A percentile compares a stretch with the other conserved stretches of the same genome.
Evolutionary conservation across 768 basidiomycete species (phyloP).

Genomic region (Boletus insuetus): DNA sequence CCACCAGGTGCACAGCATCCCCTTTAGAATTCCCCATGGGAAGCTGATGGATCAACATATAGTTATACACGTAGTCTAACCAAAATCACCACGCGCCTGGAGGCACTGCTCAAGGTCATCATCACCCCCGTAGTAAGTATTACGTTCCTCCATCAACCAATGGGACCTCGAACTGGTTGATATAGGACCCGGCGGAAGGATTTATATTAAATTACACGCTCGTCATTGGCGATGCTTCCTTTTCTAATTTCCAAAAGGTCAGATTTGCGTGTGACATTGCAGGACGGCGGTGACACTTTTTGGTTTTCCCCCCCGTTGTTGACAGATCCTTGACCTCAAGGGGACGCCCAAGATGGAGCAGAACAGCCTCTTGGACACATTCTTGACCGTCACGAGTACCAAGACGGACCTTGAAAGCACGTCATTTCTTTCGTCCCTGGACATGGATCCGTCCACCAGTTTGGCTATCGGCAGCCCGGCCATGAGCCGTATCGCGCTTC

Average conservation of each 20-base stretch:
- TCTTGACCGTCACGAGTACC: slow-evolving; percentile 90
- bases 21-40: not conserved
- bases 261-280: slow-evolving; percentile 2
- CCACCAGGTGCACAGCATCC: slow-evolving; percentile 46
- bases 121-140: slow-evolving; percentile 80
- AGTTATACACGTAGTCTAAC: slow-evolving; percentile 83
- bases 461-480: slow-evolving; percentile 64
- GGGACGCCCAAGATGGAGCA: slow-evolving; percentile 86
- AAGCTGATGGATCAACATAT: slow-evolving; percentile 16
- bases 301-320: not conserved
- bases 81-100: slow-evolving; percentile 78
- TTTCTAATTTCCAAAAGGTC: slow-evolving; percentile 98
- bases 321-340: slow-evolving; percentile 91
- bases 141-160: not conserved
- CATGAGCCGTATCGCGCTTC: slow-evolving; percentile 58
- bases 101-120: slow-evolving; percentile 93
- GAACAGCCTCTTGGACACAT: slow-evolving; percentile 86
- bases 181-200: slow-evolving; percentile 84
- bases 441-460: slow-evolving; percentile 84
- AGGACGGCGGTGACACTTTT: slow-evolving; percentile 10
- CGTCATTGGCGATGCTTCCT: slow-evolving; percentile 90
- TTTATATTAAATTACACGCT: slow-evolving; percentile 96
- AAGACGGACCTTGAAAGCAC: slow-evolving; percentile 84
- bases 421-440: slow-evolving; percentile 89
- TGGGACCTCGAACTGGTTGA: not conserved